These are phyloP conservation scores for Cladosporium velox DNA, from an alignment of 2,329 filamentous ascomycete species.

Conservation along the genomic window DNA sequence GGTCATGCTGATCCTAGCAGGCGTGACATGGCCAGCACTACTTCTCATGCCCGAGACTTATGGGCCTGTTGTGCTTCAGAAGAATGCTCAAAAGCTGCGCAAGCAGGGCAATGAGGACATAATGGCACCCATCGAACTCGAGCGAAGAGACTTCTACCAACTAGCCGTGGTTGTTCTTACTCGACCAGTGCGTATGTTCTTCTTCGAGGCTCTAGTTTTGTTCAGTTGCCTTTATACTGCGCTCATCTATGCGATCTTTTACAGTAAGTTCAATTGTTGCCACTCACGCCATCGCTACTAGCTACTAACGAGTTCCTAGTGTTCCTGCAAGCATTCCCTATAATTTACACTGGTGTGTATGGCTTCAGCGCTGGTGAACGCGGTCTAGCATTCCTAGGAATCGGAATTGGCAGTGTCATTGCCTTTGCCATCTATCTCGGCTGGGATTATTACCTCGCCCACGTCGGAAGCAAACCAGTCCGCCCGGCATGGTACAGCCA, in stretches of 20 bases:
- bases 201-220: slow-evolving; percentile 71
- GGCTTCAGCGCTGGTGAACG: slow-evolving; percentile 63
- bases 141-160: slow-evolving; percentile 54
- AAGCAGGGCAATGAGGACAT: slow-evolving; percentile 53
- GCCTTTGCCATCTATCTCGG: slow-evolving; percentile 59
- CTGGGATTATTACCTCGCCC: slow-evolving; percentile 63
- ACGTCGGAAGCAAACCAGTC: slow-evolving; percentile 45
- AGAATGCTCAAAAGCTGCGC: slow-evolving; percentile 57
- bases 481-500: slow-evolving; percentile 58
- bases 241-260: slow-evolving; percentile 63
- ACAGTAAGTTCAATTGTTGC: slow-evolving; percentile 43
- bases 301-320: slow-evolving; percentile 41
- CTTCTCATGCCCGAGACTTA: slow-evolving; percentile 61
- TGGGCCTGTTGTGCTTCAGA: slow-evolving; percentile 46
- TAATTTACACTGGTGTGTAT: slow-evolving; percentile 66
- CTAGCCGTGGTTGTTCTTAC: slow-evolving; percentile 69
- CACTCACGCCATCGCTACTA: no score
- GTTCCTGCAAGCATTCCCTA: slow-evolving; percentile 73
- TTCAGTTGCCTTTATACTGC: slow-evolving; percentile 70
- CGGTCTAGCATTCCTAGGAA: slow-evolving; percentile 68
- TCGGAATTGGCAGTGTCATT: slow-evolving; percentile 64
- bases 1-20: slow-evolving; percentile 69
- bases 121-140: slow-evolving; percentile 64
- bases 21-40: slow-evolving; percentile 59
- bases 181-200: slow-evolving; percentile 71